Percentiles rank a stretch among this genome's conserved stretches.
Evolutionary conservation across 1,139 yeast species (phyloP).

Genomic region (Geotrichum fermentans): DNA sequence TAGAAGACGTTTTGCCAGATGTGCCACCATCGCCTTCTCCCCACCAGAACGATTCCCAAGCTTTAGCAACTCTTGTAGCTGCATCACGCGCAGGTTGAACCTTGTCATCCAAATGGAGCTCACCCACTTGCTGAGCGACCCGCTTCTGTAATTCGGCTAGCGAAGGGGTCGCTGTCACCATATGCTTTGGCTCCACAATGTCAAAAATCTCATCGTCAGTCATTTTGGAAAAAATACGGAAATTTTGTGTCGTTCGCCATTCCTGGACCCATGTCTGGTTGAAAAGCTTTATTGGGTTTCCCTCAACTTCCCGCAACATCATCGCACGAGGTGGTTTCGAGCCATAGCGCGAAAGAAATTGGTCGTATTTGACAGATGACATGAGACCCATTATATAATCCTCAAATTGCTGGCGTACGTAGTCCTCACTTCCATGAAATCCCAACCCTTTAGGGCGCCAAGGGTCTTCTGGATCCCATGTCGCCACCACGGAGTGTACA

Average conservation of each 20-base stretch:
- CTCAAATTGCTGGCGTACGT: slow-evolving; percentile 80
- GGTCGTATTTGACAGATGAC: slow-evolving; percentile 65
- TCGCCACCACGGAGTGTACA: slow-evolving; percentile 37
- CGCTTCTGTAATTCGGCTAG: slow-evolving; percentile 89
- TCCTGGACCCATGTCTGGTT: slow-evolving; percentile 51
- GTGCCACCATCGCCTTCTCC: not conserved
- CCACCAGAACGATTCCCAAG: slow-evolving; percentile 17
- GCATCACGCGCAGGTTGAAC: slow-evolving; percentile 12
- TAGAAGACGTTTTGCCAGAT: no score
- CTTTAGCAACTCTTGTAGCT: slow-evolving; percentile 14
- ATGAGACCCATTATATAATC: slow-evolving; percentile 77
- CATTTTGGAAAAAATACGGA: slow-evolving; percentile 57
- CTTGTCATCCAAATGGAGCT: slow-evolving; percentile 6
- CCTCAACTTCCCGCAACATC: slow-evolving; percentile 34
- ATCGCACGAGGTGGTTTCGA: slow-evolving; percentile 36
- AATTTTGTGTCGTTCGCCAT: slow-evolving; percentile 70
- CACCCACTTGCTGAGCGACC: slow-evolving; percentile 47
- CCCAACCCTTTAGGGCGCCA: slow-evolving; percentile 45
- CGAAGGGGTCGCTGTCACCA: slow-evolving; percentile 55
- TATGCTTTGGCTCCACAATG: slow-evolving; percentile 75
- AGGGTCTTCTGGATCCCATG: slow-evolving; percentile 45
- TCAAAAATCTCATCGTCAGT: slow-evolving; percentile 91
- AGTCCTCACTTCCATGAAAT: slow-evolving; percentile 81
- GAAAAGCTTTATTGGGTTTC: slow-evolving; percentile 48
- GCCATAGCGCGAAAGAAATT: slow-evolving; percentile 46